Base-by-base conservation (phyloP, 2,329 filamentous ascomycete genomes). In the Penicillium sp. region DNA sequence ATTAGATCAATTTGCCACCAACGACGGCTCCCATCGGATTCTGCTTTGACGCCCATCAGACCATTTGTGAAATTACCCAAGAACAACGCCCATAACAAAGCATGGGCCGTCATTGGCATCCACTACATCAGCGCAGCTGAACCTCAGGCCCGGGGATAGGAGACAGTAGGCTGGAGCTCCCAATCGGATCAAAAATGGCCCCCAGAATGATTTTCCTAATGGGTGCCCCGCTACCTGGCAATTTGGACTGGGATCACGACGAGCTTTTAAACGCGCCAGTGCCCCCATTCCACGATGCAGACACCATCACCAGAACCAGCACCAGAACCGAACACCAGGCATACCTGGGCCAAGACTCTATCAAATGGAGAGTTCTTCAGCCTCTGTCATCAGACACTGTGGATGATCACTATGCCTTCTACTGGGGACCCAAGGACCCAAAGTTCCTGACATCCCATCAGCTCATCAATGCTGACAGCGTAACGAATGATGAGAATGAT, bases 181-280 rank as follows among this genome's bases (percentile, higher is more conserved):
- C 16, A 26, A 27, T 7, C 10, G 13, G 19, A 16, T 31, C 6
- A 16, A n/a, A 27, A 75, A 53, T 76, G 73, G 50, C 69, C 27
- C 57, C 45, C 45, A 74, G 65, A 55, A 62, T 66, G 64, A 80
- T 85, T 53, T 79, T 85, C 59, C 73, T 87, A 54, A 79, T 82
- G 53, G 88, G 88, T 25, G 86, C 88, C n/a, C 89, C 89, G 2
- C 73, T 80, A 33, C 69, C 75, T 29, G 74, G 73, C 10, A 73
- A 77, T 25, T 77, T 91, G 23, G 72, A 80, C 42, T 90, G 87
- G 83, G 71, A 80, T 46, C 70, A 81, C 13, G 64, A 73, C 1
- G 65, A 70, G n/a, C 78, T 91, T 39, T 73, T 86, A 19, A 67
- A 79, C 8, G 68, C 70, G 13, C 83, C 82, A 57, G 67, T 79